A percentile compares a stretch with the other conserved stretches of the same genome.
These are phyloP conservation scores for Rubroshorea leprosula DNA, from an alignment of 345 rosid species.

Conservation along the genomic window DNA sequence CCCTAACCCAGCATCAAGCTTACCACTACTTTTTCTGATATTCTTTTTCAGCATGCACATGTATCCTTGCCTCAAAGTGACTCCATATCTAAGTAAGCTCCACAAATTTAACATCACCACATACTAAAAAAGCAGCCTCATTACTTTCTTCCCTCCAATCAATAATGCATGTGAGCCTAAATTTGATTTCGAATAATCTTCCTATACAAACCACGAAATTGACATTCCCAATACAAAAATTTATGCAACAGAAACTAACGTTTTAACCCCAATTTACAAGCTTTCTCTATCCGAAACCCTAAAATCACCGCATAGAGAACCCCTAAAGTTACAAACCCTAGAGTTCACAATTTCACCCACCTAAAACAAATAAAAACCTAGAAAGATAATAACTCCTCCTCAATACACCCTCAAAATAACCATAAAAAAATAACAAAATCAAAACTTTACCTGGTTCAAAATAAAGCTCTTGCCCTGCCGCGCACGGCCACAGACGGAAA, in stretches of 20 bases:
- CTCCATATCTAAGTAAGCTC: neutral
- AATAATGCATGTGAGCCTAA: too few relatives aligned
- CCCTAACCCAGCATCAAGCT: neutral
- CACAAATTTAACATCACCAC: too few relatives aligned
- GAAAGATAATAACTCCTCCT: neutral
- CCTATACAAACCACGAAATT: too few relatives aligned
- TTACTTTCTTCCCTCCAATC: neutral
- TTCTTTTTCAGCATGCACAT: neutral
- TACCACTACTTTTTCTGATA: too few relatives aligned
- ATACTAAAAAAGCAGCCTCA: too few relatives aligned
- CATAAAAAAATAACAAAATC: neutral
- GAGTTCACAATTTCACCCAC: constrained; percentile 7
- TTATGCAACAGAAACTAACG: neutral
- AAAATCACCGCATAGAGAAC: constrained; percentile 1
- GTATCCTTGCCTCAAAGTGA: neutral
- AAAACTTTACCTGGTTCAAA: constrained; percentile 65
- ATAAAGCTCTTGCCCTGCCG: constrained; percentile 98
- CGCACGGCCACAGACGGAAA: constrained; percentile 96
- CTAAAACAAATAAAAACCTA: constrained; percentile 7
- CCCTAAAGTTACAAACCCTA: constrained; percentile 22
- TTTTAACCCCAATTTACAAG: constrained; percentile 6
- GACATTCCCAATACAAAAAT: neutral
- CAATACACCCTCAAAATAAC: neutral
- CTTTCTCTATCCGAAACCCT: constrained; percentile 7
- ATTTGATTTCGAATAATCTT: too few relatives aligned